Evolutionary conservation across 345 rosid genomes (phyloP).

Genomic region (Gossypium herbaceum): DNA sequence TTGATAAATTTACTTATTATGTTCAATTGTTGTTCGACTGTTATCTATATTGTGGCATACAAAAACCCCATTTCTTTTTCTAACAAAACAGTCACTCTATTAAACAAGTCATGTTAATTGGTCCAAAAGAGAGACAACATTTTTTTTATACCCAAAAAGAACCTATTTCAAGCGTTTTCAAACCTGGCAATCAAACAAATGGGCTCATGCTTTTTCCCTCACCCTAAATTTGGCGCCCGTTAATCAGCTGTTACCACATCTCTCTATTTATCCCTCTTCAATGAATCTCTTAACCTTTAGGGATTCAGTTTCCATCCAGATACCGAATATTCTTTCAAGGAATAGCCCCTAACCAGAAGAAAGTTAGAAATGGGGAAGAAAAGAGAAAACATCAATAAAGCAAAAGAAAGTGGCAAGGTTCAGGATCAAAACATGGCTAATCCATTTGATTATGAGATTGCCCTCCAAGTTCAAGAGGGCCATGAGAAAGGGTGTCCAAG

Average conservation of each 20-base stretch:
- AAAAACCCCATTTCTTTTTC: not conserved
- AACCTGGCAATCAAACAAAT: not conserved
- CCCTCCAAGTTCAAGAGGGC: not conserved
- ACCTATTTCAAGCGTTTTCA: not conserved
- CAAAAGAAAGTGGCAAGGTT: conserved; percentile 3
- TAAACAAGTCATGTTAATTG: too few species aligned
- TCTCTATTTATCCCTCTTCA: not conserved
- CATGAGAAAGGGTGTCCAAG: not conserved
- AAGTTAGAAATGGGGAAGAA: not conserved
- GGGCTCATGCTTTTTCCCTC: not conserved
- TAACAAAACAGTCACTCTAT: not conserved
- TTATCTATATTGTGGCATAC: not conserved
- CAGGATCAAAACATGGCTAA: conserved; percentile 3
- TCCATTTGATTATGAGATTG: not conserved
- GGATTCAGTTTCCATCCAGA: not conserved
- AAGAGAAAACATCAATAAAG: not conserved
- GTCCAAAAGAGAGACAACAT: not conserved
- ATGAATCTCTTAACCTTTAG: not conserved
- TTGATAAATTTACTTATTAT: not conserved
- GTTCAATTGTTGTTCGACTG: not conserved
- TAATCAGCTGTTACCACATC: not conserved
- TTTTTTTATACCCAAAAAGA: not conserved
- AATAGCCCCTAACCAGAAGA: not conserved
- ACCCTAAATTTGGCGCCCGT: not conserved
- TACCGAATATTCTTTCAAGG: not conserved